Base-by-base conservation (phyloP, 2,329 filamentous ascomycete species). In the Pseudogymnoascus sp. region DNA sequence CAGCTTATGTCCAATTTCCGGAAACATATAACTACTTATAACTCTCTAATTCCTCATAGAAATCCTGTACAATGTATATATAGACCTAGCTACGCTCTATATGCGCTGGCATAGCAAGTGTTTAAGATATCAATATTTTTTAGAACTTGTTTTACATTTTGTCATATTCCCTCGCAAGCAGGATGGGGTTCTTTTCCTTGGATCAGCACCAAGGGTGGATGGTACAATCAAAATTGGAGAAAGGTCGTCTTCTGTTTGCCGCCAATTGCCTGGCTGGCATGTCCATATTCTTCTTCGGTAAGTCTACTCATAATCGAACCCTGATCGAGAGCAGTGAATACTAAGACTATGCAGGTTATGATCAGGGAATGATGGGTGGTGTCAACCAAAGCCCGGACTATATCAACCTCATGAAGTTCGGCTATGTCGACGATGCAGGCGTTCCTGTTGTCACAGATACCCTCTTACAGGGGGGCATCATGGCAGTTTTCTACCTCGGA, bases 231-330 rank as follows among this genome's bases (percentile, higher is more conserved):
- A 44, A 44, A 44, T 44, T 44, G 7, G 12, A 18, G 21, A 86
- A 86, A 75, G 73, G 77, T 14, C 73, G 74, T 38, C 78, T 87
- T 65, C 79, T 87, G 63, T 78, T 85, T 63, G 81, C 82, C 36
- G 82, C 89, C 73, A 88, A 88, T 71, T 81, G 79, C 59, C 76
- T 89, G 12, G 86, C 86, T 0, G 85, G 79, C 1, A 72, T 89
- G n/a, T 87, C 84, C 11, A 89, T 88, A 66, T 85, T 89, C 73
- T 88, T 89, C 78, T 88, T 88, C 68, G 86, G 78, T 31, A 62
- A 40, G 38, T 18, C n/a, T 18, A 16, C 3, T 40, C 38, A 2
- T 40, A 18, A 40, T 18, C 37, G 14, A 40, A 18, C 18, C 3
- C 7, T 18, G 7, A 40, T 18, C 0, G 7, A 61, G 40, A 44